Evolutionary conservation across 257 asterid genomes (phyloP).

Genomic region (Fraxinus anomala): DNA sequence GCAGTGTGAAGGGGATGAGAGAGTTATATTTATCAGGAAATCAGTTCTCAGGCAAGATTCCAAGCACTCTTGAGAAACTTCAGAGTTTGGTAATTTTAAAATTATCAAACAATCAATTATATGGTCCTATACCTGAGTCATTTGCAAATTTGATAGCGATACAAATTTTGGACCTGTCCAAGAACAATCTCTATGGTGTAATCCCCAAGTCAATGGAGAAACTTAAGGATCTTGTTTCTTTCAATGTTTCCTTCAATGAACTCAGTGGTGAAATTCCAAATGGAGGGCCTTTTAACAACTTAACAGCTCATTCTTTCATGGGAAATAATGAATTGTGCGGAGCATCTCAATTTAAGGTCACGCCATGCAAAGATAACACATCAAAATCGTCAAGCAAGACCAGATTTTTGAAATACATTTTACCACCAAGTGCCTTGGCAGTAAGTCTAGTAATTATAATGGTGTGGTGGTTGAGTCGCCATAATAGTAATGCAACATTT

Average conservation of each 20-base stretch:
- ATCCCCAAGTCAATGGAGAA: too few relatives aligned
- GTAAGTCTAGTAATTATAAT: not conserved
- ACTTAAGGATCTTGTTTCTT: too few relatives aligned
- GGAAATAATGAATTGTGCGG: too few relatives aligned
- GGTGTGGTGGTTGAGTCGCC: not conserved
- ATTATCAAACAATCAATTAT: slow-evolving; percentile 24
- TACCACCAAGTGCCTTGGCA: not conserved
- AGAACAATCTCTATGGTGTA: not conserved
- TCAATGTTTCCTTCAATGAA: too few relatives aligned
- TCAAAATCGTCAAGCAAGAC: not conserved
- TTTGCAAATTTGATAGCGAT: slow-evolving; percentile 9
- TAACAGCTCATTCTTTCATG: too few relatives aligned
- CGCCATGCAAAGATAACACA: too few relatives aligned
- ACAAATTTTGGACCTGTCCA: slow-evolving; percentile 11
- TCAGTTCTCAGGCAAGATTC: slow-evolving; percentile 26
- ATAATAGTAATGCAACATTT: not conserved
- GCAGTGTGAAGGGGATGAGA: not conserved
- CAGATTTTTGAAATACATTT: not conserved
- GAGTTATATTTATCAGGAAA: slow-evolving; percentile 18
- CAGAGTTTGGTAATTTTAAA: slow-evolving; percentile 9
- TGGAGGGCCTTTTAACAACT: too few relatives aligned
- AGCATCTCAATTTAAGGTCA: too few relatives aligned
- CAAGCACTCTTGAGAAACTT: slow-evolving; percentile 22
- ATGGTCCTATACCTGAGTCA: slow-evolving; percentile 23
- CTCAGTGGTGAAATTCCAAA: too few relatives aligned